Percentiles rank a stretch among this genome's conserved stretches.
Conservation (phyloP, 805 yeast genomes). For the Metschnikowia drakensbergensis region DNA sequence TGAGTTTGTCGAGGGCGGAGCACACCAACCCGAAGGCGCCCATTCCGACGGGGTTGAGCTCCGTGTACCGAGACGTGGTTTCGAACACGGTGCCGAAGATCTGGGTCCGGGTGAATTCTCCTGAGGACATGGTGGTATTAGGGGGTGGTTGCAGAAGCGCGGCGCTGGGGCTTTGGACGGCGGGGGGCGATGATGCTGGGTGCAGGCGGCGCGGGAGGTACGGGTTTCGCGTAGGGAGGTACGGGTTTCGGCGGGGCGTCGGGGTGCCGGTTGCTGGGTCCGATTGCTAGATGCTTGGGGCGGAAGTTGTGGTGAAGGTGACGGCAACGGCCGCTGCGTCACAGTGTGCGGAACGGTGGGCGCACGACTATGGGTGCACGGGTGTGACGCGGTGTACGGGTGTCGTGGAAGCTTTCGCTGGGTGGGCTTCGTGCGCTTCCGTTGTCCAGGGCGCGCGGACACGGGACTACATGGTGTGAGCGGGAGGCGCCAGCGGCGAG, state of each 20-base stretch:
- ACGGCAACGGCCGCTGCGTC: neutral
- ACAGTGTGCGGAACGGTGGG: neutral
- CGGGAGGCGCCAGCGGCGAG: no score
- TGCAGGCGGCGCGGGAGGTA: no score
- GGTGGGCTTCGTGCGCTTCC: no score
- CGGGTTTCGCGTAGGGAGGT: no score
- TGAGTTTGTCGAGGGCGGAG: slow-evolving; percentile 87
- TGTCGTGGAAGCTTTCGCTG: no score
- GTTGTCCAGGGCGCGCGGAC: no score
- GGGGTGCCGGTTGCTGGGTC: no score
- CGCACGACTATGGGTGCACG: neutral
- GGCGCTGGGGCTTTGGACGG: no score
- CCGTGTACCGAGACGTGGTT: slow-evolving; percentile 83
- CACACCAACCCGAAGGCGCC: slow-evolving; percentile 99
- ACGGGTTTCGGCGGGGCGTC: no score
- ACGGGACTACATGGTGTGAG: no score
- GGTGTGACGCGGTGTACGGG: no score
- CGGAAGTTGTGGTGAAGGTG: neutral
- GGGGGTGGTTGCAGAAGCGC: neutral
- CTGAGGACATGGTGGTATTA: slow-evolving; percentile 32
- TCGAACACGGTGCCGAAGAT: slow-evolving; percentile 95
- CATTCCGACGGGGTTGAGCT: slow-evolving; percentile 97
- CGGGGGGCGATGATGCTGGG: no score
- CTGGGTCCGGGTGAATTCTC: slow-evolving; percentile 68
- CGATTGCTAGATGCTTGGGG: neutral